phyloP scores from a whole-genome alignment of 139 green algal genomes.

The Micractinium sp. region DNA sequence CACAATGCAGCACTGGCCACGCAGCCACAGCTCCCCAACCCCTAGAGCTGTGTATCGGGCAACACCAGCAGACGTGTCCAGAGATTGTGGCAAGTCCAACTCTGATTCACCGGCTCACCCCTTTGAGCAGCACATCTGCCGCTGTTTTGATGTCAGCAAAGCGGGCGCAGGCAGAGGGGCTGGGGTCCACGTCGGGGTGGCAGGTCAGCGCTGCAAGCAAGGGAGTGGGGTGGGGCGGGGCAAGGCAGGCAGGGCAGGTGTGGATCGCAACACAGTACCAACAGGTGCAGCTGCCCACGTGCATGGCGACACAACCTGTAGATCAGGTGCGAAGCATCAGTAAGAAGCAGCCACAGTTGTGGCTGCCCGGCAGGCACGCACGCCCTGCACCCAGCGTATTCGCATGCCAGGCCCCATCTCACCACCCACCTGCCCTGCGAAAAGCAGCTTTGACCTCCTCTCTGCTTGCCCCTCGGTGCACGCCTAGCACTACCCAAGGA shows the following conservation, averaged over 20 bases:
- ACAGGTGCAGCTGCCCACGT: neutral
- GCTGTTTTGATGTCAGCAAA: conserved; percentile 7
- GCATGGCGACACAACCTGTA: neutral
- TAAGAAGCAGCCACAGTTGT: neutral
- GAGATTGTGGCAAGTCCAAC: neutral
- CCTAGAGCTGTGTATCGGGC: neutral
- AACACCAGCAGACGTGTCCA: neutral
- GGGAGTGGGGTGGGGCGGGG: neutral
- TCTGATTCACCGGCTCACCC: neutral
- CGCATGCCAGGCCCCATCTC: neutral
- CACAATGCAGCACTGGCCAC: neutral
- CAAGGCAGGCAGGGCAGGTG: neutral
- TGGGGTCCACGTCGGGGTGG: conserved; percentile 7
- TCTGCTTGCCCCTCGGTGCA: neutral
- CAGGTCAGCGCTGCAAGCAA: neutral
- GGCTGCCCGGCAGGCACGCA: neutral
- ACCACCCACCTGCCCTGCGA: neutral
- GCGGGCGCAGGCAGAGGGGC: neutral
- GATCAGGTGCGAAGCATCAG: neutral
- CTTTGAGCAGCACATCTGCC: conserved; percentile 13
- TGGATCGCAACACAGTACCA: neutral
- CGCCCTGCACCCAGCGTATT: neutral
- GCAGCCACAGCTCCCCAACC: neutral
- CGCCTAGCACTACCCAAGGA: conserved; percentile 9
- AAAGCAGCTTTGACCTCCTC: conserved; percentile 24